Base-by-base conservation (phyloP, 208 protist genomes). In the Porcisia hertigi region DNA sequence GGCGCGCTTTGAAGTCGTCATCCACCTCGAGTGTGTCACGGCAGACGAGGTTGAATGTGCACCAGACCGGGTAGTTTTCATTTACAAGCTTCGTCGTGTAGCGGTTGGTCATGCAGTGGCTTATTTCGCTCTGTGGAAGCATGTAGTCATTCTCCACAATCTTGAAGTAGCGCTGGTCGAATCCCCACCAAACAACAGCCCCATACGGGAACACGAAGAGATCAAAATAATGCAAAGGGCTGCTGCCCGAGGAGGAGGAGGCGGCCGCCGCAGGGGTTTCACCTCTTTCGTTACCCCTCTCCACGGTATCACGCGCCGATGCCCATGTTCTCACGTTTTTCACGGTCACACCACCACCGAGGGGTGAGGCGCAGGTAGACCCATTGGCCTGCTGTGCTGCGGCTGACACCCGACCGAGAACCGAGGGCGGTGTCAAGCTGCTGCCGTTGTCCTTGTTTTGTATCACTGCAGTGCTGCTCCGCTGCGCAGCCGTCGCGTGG, bases 111-210 rank as follows among this genome's bases (percentile, higher is more conserved):
- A 94, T 90, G 79, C 78, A 86, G 34, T 75, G 53, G 18, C 79
- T 45, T 62, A 91, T 90, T 23, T 80, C 74, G 79, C 87, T 92
- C 64, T 90, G 83, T 23, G 88, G 80, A n/a, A 92, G 80, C 85
- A 93, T 91, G 77, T 93, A 93, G 73, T 95, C 91, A 58, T 80
- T 92, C 66, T 94, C 88, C 18, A 95, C 87, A 67, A 93, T 88
- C 78, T 92, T 95, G 65, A 92, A 93, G 79, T 88, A 93, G 53
- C 86, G 84, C 72, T 92, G 85, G 65, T 92, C 86, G 71, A 90
- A 92, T 36, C 91, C 91, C 88, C 91, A 95, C 91, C 91, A 95
- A 20, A 95, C 91, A 55, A 95, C 85, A 0, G 88, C 88, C 16
- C 91, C 91, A 66, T 93, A 93, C 5, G 84, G 83, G 73, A 95